Evolutionary conservation across 306 rosid species (phyloP), one percentile per base, ranked within the genome.

Genomic region (Cicer bijugum): DNA sequence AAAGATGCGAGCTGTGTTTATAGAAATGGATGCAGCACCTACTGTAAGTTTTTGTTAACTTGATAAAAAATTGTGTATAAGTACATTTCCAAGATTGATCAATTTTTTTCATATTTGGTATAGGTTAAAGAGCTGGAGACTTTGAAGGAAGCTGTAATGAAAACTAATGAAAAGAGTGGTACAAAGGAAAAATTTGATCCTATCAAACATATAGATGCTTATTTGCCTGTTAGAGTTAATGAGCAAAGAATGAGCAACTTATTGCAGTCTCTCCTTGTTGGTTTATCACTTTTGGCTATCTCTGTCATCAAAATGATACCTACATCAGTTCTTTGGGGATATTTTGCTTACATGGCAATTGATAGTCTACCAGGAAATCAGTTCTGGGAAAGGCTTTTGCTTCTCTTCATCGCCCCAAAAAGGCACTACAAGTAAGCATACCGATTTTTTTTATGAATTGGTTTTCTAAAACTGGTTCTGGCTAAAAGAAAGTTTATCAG

Each of bases 321-420:
- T 33, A 88, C 92, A 52, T 90, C 98, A 9, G 97, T 92, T 83
- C 88, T 92, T 1, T 92, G 98, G 98, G 97, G 98, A 75, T 93
- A 90, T 62, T 93, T 93, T n/a, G 93, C 97, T 6, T 93, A 85
- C 83, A 93, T 93, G 98, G 98, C 96, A 50, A 89, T 90, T 53
- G 98, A 90, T 80, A 93, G 97, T 80, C 97, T 93, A 64, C 90
- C 92, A 0, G 97, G 98, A 44, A 93, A 90, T 78, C 97, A 93
- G 69, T 90, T 93, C 77, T 93, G 93, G 91, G 97, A 93, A 81
- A 89, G 98, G 78, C 66, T 87, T 19, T 71, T 90, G 82, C 85
- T 93, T 69, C 93, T 93, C 76, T 89, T 90, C 82, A 65, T 93
- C 80, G 65, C 88, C 17, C 96, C 93, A 28, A 67, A 85, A 45